Base-by-base conservation (phyloP, 306 rosid genomes). In the Amphicarpaea edgeworthii region DNA sequence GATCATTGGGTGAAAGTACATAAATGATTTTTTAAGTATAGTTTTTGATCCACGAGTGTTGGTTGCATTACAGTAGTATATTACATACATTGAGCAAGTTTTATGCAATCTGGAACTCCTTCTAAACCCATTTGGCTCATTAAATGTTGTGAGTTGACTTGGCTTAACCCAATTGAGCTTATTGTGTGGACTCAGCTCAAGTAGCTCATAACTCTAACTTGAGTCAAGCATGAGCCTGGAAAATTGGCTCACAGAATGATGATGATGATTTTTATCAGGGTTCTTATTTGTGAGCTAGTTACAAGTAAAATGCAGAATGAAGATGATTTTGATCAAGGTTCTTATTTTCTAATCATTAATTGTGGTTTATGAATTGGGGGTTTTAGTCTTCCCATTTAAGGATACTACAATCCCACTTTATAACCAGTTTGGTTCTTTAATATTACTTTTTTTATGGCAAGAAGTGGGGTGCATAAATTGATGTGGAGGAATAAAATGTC, bases 51-150 rank as follows among this genome's bases (percentile, higher is more conserved):
- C 70, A 37, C 19, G 16, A 17, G 28, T 63, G 49, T 63, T 9
- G 49, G 49, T 63, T 37, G n/a, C n/a, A n/a, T n/a, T 58, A 58
- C 40, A 9, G 65, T 19, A 63, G 10, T 63, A 38, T 38, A 63
- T 63, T 37, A 63, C 12, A 37, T 38, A 40, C 16, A 40, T 38
- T 20, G 51, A 64, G 26, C 0, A 7, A 64, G 11, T 19, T 64
- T 16, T 40, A 41, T 64, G 50, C 32, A 64, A 64, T 64, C 5
- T 19, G 32, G 50, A 64, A 41, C 51, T 64, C 49, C 30, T 64
- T 64, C 47, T 8, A 17, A 47, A 38, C 26, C n/a, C 26, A 38
- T 63, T 63, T 62, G 70, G 70, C 17, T 17, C 50, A 63, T 38
- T 19, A 37, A 19, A 63, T 37, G 26, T 1, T 61, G 14, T n/a